Percentiles rank a stretch among this genome's conserved stretches.
These are phyloP conservation scores for Actinomucor elegans DNA, from an alignment of 371 early-diverging fungal species.

Conservation along the genomic window DNA sequence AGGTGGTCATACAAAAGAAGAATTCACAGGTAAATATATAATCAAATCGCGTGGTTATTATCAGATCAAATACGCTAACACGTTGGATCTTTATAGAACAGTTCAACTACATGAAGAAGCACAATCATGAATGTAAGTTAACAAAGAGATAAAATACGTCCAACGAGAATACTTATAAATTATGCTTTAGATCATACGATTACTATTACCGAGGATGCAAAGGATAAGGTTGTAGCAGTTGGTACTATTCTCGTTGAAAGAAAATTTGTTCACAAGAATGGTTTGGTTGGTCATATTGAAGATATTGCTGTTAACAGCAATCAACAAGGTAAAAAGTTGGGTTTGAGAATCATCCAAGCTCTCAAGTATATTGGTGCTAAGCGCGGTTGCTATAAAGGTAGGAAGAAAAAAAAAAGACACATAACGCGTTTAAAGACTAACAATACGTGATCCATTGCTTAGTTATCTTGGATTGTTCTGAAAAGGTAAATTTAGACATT, in stretches of 20 bases:
- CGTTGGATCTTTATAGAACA: constrained; percentile 47
- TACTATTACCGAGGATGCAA: constrained; percentile 78
- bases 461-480: constrained; percentile 55
- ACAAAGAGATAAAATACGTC: not conserved
- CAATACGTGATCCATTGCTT: not conserved
- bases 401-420: not conserved
- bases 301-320: constrained; percentile 94
- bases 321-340: constrained; percentile 93
- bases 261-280: constrained; percentile 92
- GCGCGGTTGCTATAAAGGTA: constrained; percentile 70
- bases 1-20: constrained; percentile 73
- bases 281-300: constrained; percentile 83
- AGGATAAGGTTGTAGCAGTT: constrained; percentile 78
- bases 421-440: not conserved
- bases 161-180: not conserved
- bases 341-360: constrained; percentile 71
- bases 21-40: constrained; percentile 43
- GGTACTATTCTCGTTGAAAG: constrained; percentile 95
- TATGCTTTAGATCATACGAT: constrained; percentile 75
- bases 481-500: constrained; percentile 20
- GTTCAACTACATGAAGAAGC: constrained; percentile 71
- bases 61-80: too few species aligned
- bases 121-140: constrained; percentile 70
- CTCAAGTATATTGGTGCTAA: constrained; percentile 65
- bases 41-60: too few species aligned